Conservation (phyloP, 1,139 yeast species). For the Hansenula sp. region DNA sequence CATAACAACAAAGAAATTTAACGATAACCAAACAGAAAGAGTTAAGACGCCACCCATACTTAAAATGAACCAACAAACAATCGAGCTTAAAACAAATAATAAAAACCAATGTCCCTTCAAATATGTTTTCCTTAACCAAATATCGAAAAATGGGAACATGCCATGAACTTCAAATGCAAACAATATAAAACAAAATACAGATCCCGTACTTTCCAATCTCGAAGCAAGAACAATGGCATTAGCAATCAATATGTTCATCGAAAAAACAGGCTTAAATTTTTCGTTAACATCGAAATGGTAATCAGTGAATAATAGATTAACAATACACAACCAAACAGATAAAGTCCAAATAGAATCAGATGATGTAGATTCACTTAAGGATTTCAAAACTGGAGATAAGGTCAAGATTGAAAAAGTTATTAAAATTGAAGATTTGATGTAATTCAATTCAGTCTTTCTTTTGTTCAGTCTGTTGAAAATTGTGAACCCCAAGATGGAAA, state of each 20-base stretch:
- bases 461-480: conserved; percentile 26
- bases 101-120: conserved; percentile 30
- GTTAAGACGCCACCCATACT: conserved; percentile 38
- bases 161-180: conserved; percentile 72
- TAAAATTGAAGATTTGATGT: conserved; percentile 61
- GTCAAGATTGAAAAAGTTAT: conserved; percentile 70
- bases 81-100: conserved; percentile 4
- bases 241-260: conserved; percentile 64
- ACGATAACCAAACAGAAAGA: conserved; percentile 44
- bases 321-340: conserved; percentile 69
- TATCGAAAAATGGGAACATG: conserved; percentile 66
- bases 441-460: conserved; percentile 5
- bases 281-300: conserved; percentile 18
- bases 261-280: conserved; percentile 25
- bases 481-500: conserved; percentile 31
- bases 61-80: conserved; percentile 28
- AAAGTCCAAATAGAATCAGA: conserved; percentile 96
- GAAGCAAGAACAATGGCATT: conserved; percentile 91
- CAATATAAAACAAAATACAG: conserved; percentile 79
- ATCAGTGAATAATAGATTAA: conserved; percentile 30
- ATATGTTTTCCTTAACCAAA: conserved; percentile 45
- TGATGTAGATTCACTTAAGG: conserved; percentile 83
- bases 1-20: conserved; percentile 46
- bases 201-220: conserved; percentile 64
- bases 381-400: conserved; percentile 84